Evolutionary conservation across 2,329 filamentous ascomycete genomes (phyloP).

Genomic region (Thelonectria blattea): DNA sequence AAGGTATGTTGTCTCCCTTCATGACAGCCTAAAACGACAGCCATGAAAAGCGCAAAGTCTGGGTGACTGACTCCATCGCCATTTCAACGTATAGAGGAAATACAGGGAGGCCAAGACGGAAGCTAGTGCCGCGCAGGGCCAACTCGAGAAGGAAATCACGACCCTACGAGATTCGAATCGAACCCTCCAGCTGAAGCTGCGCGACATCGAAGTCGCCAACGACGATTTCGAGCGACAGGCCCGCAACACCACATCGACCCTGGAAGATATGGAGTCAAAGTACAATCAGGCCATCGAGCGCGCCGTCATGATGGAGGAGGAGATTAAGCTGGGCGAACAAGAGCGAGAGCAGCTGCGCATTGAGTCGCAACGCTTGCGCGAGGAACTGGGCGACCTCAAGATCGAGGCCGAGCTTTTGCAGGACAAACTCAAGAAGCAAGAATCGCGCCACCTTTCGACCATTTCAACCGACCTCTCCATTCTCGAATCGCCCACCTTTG

Average conservation of each 20-base stretch:
- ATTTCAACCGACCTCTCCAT: slow-evolving; percentile 68
- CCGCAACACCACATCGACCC: slow-evolving; percentile 90
- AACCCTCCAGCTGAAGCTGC: slow-evolving; percentile 79
- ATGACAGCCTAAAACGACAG: neutral
- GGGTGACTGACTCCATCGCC: slow-evolving; percentile 22
- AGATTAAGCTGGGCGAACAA: slow-evolving; percentile 88
- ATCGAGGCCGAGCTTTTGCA: slow-evolving; percentile 94
- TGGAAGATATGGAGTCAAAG: slow-evolving; percentile 96
- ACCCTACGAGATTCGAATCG: slow-evolving; percentile 84
- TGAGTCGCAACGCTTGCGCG: slow-evolving; percentile 85
- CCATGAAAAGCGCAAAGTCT: slow-evolving; percentile 1
- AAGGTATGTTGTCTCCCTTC: slow-evolving; percentile 67
- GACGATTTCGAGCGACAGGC: slow-evolving; percentile 98
- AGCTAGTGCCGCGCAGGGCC: slow-evolving; percentile 81
- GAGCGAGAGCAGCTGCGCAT: slow-evolving; percentile 90
- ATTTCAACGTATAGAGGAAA: slow-evolving; percentile 69
- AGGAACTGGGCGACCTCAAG: slow-evolving; percentile 91
- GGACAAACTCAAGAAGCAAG: slow-evolving; percentile 85
- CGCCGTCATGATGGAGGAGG: slow-evolving; percentile 91
- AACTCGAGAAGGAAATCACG: slow-evolving; percentile 94
- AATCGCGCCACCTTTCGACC: slow-evolving; percentile 61
- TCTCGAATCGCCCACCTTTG: slow-evolving; percentile 74
- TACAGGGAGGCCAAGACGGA: slow-evolving; percentile 95
- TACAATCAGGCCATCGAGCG: slow-evolving; percentile 95
- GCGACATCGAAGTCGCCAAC: slow-evolving; percentile 97